Evolutionary conservation across 179 eudicot genomes (phyloP).

Genomic region (Amaranthus tricolor): DNA sequence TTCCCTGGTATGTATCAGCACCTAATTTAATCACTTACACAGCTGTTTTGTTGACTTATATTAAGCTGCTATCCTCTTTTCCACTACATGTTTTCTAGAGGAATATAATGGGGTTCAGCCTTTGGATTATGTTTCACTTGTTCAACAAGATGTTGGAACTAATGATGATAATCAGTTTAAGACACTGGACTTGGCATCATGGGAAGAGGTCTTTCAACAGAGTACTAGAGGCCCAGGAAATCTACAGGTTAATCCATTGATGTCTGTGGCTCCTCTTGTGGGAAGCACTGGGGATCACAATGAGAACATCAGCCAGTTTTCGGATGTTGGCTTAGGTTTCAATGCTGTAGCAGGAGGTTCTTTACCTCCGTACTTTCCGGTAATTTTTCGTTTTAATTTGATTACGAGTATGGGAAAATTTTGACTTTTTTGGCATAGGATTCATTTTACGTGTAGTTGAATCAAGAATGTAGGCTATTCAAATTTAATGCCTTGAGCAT

Average conservation of each 20-base stretch:
- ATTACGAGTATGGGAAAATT: background rate
- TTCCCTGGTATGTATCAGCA: slow-evolving; percentile 20
- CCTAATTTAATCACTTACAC: background rate
- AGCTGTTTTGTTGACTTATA: slow-evolving; percentile 7
- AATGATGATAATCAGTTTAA: slow-evolving; percentile 28
- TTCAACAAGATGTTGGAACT: slow-evolving; percentile 24
- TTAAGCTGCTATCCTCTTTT: background rate
- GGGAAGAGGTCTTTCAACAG: slow-evolving; percentile 49
- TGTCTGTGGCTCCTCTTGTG: slow-evolving; percentile 24
- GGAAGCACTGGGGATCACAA: slow-evolving; percentile 27
- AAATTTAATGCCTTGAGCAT: background rate
- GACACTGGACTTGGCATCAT: slow-evolving; percentile 39
- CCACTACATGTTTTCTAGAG: slow-evolving; percentile 16
- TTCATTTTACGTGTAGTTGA: background rate
- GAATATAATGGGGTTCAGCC: slow-evolving; percentile 29
- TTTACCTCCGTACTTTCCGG: slow-evolving; percentile 35
- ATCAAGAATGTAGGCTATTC: background rate
- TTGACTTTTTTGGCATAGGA: slow-evolving; percentile 1
- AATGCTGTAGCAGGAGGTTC: slow-evolving; percentile 25
- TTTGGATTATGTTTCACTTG: slow-evolving; percentile 26
- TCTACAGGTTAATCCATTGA: slow-evolving; percentile 28
- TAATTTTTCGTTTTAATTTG: slow-evolving; percentile 13
- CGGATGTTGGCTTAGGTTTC: slow-evolving; percentile 32
- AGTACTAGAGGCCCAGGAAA: slow-evolving; percentile 27
- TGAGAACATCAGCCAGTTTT: slow-evolving; percentile 34